A percentile compares a stretch with the other conserved stretches of the same genome.
Conservation (phyloP, 2,329 filamentous ascomycete genomes). For the Orbilia quercus region DNA sequence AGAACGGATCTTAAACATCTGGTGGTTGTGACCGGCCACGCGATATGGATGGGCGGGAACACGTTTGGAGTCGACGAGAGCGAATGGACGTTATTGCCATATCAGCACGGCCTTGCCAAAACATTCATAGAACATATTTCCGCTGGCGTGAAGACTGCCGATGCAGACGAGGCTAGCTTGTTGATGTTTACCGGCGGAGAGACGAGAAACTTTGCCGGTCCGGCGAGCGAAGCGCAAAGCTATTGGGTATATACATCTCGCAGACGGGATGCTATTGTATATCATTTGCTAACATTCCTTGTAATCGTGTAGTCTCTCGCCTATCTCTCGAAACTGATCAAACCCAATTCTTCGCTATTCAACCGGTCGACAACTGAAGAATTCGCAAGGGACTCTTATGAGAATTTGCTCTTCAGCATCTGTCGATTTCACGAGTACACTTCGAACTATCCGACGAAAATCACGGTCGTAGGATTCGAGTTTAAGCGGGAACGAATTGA, state of each 20-base stretch:
- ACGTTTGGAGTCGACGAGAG: constrained; percentile 57
- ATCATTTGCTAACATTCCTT: constrained; percentile 1
- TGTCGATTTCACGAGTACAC: constrained; percentile 67
- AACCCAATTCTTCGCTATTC: constrained; percentile 45
- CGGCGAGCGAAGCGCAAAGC: constrained; percentile 71
- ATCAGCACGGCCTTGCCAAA: constrained; percentile 77
- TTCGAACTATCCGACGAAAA: constrained; percentile 67
- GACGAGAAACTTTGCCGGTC: constrained; percentile 70
- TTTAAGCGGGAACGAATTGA: constrained; percentile 76
- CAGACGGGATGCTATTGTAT: not conserved
- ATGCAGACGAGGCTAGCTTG: constrained; percentile 66
- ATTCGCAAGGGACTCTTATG: constrained; percentile 83
- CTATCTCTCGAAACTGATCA: constrained; percentile 42
- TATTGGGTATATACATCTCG: constrained; percentile 67
- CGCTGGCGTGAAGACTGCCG: constrained; percentile 70
- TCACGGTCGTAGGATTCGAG: constrained; percentile 75
- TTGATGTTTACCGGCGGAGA: constrained; percentile 79
- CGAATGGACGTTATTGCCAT: constrained; percentile 59
- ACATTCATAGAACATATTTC: constrained; percentile 83
- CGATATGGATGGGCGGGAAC: constrained; percentile 59
- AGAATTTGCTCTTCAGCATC: constrained; percentile 83
- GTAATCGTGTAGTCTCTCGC: constrained; percentile 22
- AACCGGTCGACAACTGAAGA: constrained; percentile 68
- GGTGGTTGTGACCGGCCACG: constrained; percentile 59
- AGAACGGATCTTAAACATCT: constrained; percentile 55